These are phyloP conservation scores for Thalassiosira sp. DNA, from an alignment of 352 stramenopile species.

Conservation along the genomic window DNA sequence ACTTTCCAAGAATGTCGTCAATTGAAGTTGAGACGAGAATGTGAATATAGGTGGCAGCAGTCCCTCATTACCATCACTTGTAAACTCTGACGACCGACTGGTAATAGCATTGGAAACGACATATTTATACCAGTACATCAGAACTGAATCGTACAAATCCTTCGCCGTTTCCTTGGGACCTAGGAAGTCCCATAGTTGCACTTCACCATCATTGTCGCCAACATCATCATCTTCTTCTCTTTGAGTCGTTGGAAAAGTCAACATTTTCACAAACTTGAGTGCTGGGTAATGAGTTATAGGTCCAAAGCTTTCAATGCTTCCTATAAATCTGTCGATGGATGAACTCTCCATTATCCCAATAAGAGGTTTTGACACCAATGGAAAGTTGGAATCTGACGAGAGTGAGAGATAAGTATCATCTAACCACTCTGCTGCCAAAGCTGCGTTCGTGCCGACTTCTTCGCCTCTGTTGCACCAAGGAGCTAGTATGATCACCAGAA, in stretches of 20 bases:
- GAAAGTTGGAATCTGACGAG: neutral
- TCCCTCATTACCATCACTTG: constrained; percentile 4
- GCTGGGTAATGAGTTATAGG: constrained; percentile 36
- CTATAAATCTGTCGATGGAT: neutral
- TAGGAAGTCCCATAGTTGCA: constrained; percentile 48
- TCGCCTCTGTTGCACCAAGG: constrained; percentile 33
- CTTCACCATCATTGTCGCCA: neutral
- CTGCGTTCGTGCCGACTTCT: constrained; percentile 17
- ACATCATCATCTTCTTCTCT: constrained; percentile 17
- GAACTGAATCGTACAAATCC: constrained; percentile 52
- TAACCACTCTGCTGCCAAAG: constrained; percentile 24
- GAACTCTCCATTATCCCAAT: constrained; percentile 45
- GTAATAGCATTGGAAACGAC: constrained; percentile 28
- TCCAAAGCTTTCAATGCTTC: constrained; percentile 36
- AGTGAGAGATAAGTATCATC: constrained; percentile 23
- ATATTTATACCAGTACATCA: constrained; percentile 58
- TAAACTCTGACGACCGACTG: neutral
- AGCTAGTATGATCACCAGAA: constrained; percentile 44
- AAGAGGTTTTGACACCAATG: constrained; percentile 20
- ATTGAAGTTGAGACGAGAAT: constrained; percentile 28
- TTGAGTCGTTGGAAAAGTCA: constrained; percentile 21
- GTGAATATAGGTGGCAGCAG: constrained; percentile 34
- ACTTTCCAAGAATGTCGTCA: constrained; percentile 32
- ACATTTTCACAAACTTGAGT: constrained; percentile 55
- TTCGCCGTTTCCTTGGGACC: constrained; percentile 34